Evolutionary conservation across 2,329 filamentous ascomycete species (phyloP).

Genomic region (Penicillium sp.): DNA sequence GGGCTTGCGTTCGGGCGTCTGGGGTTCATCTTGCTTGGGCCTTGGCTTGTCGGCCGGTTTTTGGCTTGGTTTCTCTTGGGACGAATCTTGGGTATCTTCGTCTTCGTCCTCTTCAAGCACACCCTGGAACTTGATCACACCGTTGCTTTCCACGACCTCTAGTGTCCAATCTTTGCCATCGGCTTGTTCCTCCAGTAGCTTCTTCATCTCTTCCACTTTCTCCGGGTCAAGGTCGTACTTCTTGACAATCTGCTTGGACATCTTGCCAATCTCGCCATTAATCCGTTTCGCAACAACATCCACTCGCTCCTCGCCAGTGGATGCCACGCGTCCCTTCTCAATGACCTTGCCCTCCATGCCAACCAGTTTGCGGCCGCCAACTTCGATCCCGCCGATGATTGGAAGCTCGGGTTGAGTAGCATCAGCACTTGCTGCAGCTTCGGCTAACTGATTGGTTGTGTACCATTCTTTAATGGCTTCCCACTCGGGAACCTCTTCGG

Average conservation of each 20-base stretch:
- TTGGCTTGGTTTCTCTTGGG: constrained; percentile 11
- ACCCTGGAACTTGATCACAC: constrained; percentile 67
- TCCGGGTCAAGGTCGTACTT: constrained; percentile 66
- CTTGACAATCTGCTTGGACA: constrained; percentile 68
- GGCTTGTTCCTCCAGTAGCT: constrained; percentile 68
- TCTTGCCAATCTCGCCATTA: constrained; percentile 61
- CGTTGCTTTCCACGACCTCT: constrained; percentile 72
- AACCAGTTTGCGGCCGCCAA: constrained; percentile 59
- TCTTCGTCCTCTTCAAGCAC: constrained; percentile 64
- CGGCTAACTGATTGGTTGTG: constrained; percentile 33
- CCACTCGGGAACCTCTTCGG: constrained; percentile 56
- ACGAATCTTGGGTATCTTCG: constrained; percentile 14
- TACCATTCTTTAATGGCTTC: constrained; percentile 39
- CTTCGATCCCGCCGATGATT: constrained; percentile 59
- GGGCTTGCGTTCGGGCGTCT: neutral
- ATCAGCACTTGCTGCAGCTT: constrained; percentile 24
- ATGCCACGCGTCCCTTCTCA: constrained; percentile 58
- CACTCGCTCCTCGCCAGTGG: constrained; percentile 52
- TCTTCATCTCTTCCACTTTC: constrained; percentile 68
- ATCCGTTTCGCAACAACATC: constrained; percentile 56
- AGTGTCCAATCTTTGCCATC: constrained; percentile 76
- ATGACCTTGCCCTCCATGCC: constrained; percentile 58
- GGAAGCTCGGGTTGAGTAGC: constrained; percentile 31
- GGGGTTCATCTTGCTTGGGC: constrained; percentile 17
- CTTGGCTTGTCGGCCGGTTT: constrained; percentile 23